Percentiles rank a stretch among this genome's conserved stretches.
Conservation (phyloP, 2,329 filamentous ascomycete genomes). For the Sporothrix brunneoviolacea region DNA sequence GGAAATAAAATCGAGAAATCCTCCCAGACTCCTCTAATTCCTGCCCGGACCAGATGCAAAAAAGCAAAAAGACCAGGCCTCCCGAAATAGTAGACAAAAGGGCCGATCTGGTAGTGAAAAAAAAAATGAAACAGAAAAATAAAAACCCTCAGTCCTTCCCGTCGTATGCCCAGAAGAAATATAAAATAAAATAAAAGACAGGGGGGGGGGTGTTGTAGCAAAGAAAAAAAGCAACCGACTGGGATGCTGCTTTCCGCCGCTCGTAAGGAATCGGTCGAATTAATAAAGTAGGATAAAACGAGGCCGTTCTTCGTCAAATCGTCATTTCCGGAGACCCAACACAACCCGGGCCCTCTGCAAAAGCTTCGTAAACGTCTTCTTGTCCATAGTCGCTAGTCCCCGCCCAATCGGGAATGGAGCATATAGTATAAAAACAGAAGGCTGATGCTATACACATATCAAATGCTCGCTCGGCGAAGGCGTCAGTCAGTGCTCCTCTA, state of each 20-base stretch:
- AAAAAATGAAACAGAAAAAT: conserved; percentile 11
- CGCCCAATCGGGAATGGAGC: too few relatives aligned
- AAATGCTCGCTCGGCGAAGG: too few relatives aligned
- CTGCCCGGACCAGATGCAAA: conserved; percentile 11
- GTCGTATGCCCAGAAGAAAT: neutral
- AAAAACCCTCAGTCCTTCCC: too few relatives aligned
- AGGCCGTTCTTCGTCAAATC: conserved; percentile 10
- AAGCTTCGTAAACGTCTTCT: conserved; percentile 7
- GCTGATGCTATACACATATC: too few relatives aligned
- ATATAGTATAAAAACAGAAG: too few relatives aligned
- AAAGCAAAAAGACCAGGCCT: conserved; percentile 13
- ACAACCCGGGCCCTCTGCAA: neutral
- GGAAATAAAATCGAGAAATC: conserved; percentile 10
- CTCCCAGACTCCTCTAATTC: conserved; percentile 16
- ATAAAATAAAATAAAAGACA: conserved; percentile 10
- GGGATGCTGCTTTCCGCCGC: neutral
- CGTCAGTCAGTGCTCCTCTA: conserved; percentile 14
- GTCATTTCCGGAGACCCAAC: neutral
- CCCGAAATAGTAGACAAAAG: conserved; percentile 3
- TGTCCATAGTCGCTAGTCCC: neutral
- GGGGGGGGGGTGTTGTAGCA: too few relatives aligned
- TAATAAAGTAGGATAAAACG: neutral
- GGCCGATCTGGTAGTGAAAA: neutral
- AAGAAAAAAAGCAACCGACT: too few relatives aligned
- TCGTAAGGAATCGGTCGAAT: conserved; percentile 2